Evolutionary conservation across 139 green algal genomes (phyloP), one percentile per base, ranked within the genome.

Genomic region (Eudorina sp.): DNA sequence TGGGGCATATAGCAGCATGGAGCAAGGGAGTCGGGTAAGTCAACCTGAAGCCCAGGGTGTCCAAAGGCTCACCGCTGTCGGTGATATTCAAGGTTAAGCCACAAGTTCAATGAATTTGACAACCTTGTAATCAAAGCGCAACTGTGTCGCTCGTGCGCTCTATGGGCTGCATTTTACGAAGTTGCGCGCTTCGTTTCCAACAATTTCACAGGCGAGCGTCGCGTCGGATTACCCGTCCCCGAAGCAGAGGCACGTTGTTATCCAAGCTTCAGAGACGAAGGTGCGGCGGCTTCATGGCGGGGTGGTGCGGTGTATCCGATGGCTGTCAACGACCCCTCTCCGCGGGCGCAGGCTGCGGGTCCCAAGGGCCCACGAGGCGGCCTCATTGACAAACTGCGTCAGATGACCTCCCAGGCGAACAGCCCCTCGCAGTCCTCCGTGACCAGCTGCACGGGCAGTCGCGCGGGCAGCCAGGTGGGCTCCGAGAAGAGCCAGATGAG

Each of bases 191-290:
- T 58, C 51, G 13, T 58, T 13, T 25, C 16, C 16, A 25, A 13
- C 51, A 16, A 13, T 36, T 31, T 46, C 70, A 25, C 70, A 79
- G 70, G 70, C 40, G 1, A 79, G 41, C 38, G 34, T 9, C 34
- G 36, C 41, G 2, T 81, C 73, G 9, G 45, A 83, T 4, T 53
- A 68, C 13, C 13, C 75, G 27, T 48, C 31, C 27, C 75, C 75
- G 21, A 83, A 83, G 46, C 75, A 68, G 18, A 83, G 55, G 36
- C 75, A 83, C n/a, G 75, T 83, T 8, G 75, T 69, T 14, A 85
- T 85, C 29, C 38, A 70, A 0, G 55, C 41, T 16, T 29, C 55
- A 53, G 70, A 79, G 14, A 34, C 34, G 11, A 84, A 72, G 76
- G 76, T 72, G 53, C 53, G 76, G 5, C 5, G 41, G 40, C 21